Percentiles rank a stretch among this genome's conserved stretches.
Conservation (phyloP, 345 rosid species). For the Erysimum cheiranthoides region DNA sequence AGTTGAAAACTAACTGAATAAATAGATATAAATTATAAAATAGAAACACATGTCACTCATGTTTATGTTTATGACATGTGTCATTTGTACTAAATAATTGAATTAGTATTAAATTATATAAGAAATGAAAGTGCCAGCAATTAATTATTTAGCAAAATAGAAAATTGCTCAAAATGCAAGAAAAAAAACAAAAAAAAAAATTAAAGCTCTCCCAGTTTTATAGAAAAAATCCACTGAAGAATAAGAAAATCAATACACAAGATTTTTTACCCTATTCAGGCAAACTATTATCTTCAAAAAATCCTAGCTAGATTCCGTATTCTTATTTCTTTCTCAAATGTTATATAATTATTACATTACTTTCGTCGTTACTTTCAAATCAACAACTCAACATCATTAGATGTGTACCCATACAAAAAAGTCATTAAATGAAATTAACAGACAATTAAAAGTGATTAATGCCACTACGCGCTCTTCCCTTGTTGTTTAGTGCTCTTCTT, state of each 20-base stretch:
- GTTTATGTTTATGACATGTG: background rate
- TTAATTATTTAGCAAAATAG: too few relatives aligned
- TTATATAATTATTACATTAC: background rate
- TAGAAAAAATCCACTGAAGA: background rate
- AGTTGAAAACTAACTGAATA: too few relatives aligned
- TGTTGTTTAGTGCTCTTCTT: constrained; percentile 21
- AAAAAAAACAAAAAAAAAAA: background rate
- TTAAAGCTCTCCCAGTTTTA: background rate
- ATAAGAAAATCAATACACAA: background rate
- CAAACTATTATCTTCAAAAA: background rate
- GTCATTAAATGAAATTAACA: constrained; percentile 37
- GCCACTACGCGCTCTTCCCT: constrained; percentile 21
- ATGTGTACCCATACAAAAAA: background rate
- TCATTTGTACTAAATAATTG: background rate
- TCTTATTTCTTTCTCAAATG: background rate
- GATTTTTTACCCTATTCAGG: background rate
- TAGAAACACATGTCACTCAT: background rate
- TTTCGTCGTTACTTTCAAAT: background rate
- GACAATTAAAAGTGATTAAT: constrained; percentile 30
- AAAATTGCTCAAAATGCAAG: background rate
- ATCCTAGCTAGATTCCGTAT: background rate
- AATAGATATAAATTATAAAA: background rate
- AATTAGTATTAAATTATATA: background rate
- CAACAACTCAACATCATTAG: background rate
- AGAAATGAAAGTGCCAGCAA: too few relatives aligned